Evolutionary conservation across 2,329 filamentous ascomycete genomes (phyloP).

Genomic region (Paraconiothyrium brasiliense): DNA sequence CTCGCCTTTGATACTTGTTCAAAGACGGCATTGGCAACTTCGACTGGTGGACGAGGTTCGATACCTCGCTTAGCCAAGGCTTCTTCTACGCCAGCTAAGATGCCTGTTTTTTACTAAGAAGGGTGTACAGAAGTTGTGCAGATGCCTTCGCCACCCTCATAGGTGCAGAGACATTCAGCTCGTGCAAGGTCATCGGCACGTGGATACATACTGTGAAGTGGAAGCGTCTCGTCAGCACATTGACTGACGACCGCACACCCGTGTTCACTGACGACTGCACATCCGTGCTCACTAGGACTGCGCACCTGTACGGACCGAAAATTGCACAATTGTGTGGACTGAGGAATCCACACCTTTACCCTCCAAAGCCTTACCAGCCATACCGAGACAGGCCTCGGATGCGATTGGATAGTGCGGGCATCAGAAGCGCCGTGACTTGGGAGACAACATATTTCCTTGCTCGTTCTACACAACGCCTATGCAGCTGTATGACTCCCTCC

Average conservation of each 20-base stretch:
- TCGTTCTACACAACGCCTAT: background rate
- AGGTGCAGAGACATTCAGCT: conserved; percentile 34
- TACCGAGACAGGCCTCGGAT: background rate
- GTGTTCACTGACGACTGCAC: no score
- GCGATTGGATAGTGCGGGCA: background rate
- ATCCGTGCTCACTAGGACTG: no score
- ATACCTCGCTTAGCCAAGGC: conserved; percentile 27
- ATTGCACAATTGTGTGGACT: no score
- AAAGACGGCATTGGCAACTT: conserved; percentile 34
- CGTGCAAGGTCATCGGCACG: background rate
- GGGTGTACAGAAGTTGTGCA: conserved; percentile 42
- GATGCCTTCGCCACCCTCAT: conserved; percentile 35
- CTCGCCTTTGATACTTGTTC: conserved; percentile 35
- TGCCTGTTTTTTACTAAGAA: conserved; percentile 37
- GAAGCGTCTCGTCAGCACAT: no score
- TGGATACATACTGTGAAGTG: background rate
- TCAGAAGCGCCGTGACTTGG: background rate
- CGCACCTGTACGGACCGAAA: no score
- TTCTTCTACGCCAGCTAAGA: conserved; percentile 31
- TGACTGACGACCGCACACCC: no score
- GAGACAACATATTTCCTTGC: background rate
- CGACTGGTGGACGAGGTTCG: conserved; percentile 26
- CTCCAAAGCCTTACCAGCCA: no score
- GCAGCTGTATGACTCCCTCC: background rate
- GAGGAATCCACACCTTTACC: no score